These are phyloP conservation scores for Pseudonitzschia delicatissima DNA, from an alignment of 108 stramenopile genomes.

Conservation along the genomic window DNA sequence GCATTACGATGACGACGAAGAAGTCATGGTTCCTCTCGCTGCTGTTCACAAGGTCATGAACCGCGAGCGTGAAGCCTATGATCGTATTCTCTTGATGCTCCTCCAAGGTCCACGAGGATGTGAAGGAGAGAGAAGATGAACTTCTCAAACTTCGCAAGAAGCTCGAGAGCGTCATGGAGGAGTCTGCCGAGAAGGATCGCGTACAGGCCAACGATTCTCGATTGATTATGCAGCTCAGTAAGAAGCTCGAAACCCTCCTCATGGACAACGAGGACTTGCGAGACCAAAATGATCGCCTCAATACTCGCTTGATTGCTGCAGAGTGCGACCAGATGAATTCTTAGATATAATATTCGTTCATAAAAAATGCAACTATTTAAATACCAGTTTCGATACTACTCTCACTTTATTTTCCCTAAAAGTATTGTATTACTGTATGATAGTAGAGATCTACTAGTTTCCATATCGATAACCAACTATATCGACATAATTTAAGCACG, in stretches of 20 bases:
- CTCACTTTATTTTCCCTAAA: no score
- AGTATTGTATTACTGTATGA: no score
- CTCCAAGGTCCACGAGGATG: constrained; percentile 78
- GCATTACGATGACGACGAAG: constrained; percentile 48
- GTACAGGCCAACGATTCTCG: constrained; percentile 90
- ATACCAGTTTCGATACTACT: no score
- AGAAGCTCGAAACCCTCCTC: constrained; percentile 88
- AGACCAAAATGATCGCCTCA: constrained; percentile 86
- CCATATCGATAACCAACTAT: background rate
- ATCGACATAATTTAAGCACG: no score
- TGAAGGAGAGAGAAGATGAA: constrained; percentile 91
- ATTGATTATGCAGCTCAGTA: constrained; percentile 90
- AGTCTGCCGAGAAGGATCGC: constrained; percentile 78
- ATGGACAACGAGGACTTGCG: constrained; percentile 92
- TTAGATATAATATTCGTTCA: background rate
- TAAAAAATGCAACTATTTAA: background rate
- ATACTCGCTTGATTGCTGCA: constrained; percentile 74
- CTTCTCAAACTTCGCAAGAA: constrained; percentile 60
- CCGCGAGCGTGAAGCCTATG: constrained; percentile 82
- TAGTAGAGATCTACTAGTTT: no score
- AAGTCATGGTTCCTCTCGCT: constrained; percentile 77
- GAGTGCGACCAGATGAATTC: constrained; percentile 77
- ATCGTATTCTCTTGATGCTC: constrained; percentile 80
- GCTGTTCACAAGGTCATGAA: constrained; percentile 84
- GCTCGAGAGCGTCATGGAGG: constrained; percentile 59